Percentiles rank a stretch among this genome's conserved stretches.
phyloP scores from a whole-genome alignment of 192 early-diverging fungal genomes.

The Geosiphon pyriformis region DNA sequence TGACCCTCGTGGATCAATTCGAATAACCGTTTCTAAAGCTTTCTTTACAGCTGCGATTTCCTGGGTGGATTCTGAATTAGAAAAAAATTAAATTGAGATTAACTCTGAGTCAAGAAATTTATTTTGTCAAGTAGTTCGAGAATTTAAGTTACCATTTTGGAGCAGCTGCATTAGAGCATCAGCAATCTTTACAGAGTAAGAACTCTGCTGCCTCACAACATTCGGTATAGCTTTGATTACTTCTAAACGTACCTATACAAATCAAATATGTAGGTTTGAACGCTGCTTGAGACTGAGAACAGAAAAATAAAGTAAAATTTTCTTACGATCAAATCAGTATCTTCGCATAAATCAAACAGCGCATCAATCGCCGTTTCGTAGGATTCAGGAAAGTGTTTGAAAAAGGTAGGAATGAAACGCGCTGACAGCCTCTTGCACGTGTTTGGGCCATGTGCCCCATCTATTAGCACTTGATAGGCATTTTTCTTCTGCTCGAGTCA shows the following conservation, averaged over 20 bases:
- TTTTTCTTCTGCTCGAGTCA: background rate
- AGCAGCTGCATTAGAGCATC: conserved; percentile 24
- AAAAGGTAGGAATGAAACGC: conserved; percentile 24
- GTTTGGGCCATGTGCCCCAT: conserved; percentile 16
- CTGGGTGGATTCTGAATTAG: conserved; percentile 1
- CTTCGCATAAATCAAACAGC: conserved; percentile 26
- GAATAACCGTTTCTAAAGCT: conserved; percentile 21
- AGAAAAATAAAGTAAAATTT: background rate
- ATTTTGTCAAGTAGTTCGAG: background rate
- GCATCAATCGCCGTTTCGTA: conserved; percentile 24
- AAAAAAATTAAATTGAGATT: background rate
- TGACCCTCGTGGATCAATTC: conserved; percentile 11
- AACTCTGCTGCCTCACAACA: conserved; percentile 13
- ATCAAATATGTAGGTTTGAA: background rate
- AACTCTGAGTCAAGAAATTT: background rate
- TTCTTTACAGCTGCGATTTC: conserved; percentile 23
- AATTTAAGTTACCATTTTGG: conserved; percentile 16
- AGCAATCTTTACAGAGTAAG: conserved; percentile 9
- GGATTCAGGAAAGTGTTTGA: conserved; percentile 17
- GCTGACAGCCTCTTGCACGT: conserved; percentile 20
- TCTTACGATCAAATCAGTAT: conserved; percentile 24
- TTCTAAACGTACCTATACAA: conserved; percentile 12
- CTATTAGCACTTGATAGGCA: conserved; percentile 14
- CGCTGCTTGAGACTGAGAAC: background rate
- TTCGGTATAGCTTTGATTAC: conserved; percentile 22